A percentile compares a stretch with the other conserved stretches of the same genome.
phyloP scores from a whole-genome alignment of 163 green algal genomes.

The Dunaliella salina region DNA sequence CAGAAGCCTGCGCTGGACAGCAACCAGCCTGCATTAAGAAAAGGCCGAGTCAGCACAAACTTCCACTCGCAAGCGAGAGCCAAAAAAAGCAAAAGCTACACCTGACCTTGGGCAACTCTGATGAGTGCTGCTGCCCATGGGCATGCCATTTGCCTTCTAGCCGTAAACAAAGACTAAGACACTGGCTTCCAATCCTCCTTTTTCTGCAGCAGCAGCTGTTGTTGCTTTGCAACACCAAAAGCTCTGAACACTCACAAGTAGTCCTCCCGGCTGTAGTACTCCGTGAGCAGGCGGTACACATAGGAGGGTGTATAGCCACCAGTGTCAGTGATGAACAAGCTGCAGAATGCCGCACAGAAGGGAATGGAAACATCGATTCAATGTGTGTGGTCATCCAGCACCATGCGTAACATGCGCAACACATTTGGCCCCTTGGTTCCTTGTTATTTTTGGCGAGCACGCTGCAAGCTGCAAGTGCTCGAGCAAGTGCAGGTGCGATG shows the following conservation, averaged over 20 bases:
- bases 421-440: too few relatives aligned
- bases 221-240: not conserved
- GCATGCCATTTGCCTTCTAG: not conserved
- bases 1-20: too few relatives aligned
- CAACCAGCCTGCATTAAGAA: too few relatives aligned
- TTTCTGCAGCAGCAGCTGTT: not conserved
- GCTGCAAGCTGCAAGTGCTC: too few relatives aligned
- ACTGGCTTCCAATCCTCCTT: slow-evolving; percentile 84
- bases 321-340: slow-evolving; percentile 90
- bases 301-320: slow-evolving; percentile 91
- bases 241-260: slow-evolving; percentile 18
- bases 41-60: too few relatives aligned
- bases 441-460: too few relatives aligned
- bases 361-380: not conserved
- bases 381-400: too few relatives aligned
- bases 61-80: not conserved
- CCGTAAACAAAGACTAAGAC: not conserved
- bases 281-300: slow-evolving; percentile 87
- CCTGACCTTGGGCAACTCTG: not conserved
- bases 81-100: not conserved
- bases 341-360: slow-evolving; percentile 7
- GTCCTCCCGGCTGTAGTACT: slow-evolving; percentile 74
- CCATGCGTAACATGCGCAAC: too few relatives aligned
- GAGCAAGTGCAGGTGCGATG: too few relatives aligned
- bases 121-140: not conserved